phyloP scores from a whole-genome alignment of 1,284 basidiomycete genomes.

The Austroboletus niveus region DNA sequence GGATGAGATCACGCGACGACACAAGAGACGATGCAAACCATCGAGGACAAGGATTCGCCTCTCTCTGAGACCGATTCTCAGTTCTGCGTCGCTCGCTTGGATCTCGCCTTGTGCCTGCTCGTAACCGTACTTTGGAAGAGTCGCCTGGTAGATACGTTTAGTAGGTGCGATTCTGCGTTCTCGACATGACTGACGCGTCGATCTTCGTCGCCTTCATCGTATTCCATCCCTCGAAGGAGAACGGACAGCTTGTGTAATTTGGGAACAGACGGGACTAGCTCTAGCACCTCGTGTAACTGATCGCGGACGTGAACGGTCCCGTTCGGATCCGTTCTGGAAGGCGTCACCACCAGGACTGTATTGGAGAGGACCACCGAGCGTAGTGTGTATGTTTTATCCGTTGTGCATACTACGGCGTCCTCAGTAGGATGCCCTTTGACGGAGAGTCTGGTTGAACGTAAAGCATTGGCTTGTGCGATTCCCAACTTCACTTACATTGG shows the following conservation, averaged over 20 bases:
- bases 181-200: slow-evolving; percentile 30
- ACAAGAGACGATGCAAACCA: slow-evolving; percentile 41
- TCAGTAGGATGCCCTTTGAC: slow-evolving; percentile 82
- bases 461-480: neutral
- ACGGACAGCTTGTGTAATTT: slow-evolving; percentile 66
- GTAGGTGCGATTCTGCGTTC: neutral
- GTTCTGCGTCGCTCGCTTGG: slow-evolving; percentile 77
- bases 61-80: slow-evolving; percentile 61
- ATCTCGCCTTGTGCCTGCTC: slow-evolving; percentile 61
- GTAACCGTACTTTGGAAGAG: slow-evolving; percentile 46
- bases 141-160: slow-evolving; percentile 13
- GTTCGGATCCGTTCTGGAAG: slow-evolving; percentile 40
- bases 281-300: slow-evolving; percentile 74
- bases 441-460: slow-evolving; percentile 48
- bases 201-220: slow-evolving; percentile 59
- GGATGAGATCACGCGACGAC: slow-evolving; percentile 1
- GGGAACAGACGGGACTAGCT: slow-evolving; percentile 71
- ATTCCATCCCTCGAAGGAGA: slow-evolving; percentile 64
- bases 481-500: slow-evolving; percentile 15
- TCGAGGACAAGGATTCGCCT: slow-evolving; percentile 70
- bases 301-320: slow-evolving; percentile 61
- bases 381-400: slow-evolving; percentile 73
- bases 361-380: slow-evolving; percentile 86
- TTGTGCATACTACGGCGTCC: slow-evolving; percentile 86
- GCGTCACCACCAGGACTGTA: slow-evolving; percentile 71